phyloP scores from a whole-genome alignment of 805 yeast species.

The Clavispora santaluciae region DNA sequence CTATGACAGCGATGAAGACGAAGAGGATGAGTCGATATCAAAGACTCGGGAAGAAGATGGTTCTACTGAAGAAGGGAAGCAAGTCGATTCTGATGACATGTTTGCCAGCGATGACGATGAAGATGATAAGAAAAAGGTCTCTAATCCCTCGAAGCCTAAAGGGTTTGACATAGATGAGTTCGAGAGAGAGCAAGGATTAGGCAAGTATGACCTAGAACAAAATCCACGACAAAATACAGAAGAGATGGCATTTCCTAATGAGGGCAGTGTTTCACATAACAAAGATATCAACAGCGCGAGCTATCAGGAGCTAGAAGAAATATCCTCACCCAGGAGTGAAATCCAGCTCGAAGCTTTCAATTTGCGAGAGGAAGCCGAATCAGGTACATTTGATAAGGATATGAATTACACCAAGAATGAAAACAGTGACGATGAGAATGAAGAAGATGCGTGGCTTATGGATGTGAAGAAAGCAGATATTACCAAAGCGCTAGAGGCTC shows the following conservation, averaged over 20 bases:
- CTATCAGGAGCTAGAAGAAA: conserved; percentile 6
- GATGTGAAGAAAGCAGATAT: conserved; percentile 9
- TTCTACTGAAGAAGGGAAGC: conserved; percentile 6
- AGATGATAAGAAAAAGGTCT: conserved; percentile 3
- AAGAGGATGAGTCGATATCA: background rate
- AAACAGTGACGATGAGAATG: conserved; percentile 25
- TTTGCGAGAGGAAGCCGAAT: conserved; percentile 50
- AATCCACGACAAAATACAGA: conserved; percentile 11
- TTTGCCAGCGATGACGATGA: conserved; percentile 26
- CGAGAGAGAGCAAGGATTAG: conserved; percentile 22
- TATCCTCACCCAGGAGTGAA: conserved; percentile 20
- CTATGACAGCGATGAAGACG: conserved; percentile 4
- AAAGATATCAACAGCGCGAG: conserved; percentile 29
- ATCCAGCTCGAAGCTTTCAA: conserved; percentile 54
- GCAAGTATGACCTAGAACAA: conserved; percentile 12
- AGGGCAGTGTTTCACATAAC: conserved; percentile 11
- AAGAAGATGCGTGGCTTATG: conserved; percentile 19
- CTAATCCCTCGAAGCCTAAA: conserved; percentile 4
- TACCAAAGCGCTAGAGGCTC: conserved; percentile 35
- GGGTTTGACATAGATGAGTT: conserved; percentile 16
- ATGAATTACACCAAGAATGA: conserved; percentile 52
- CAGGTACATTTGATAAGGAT: conserved; percentile 56
- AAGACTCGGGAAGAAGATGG: conserved; percentile 7
- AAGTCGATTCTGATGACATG: conserved; percentile 38
- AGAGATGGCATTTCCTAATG: conserved; percentile 5